These are phyloP conservation scores for Coprinopsis cinerea DNA, from an alignment of 768 basidiomycete species.

Conservation along the genomic window DNA sequence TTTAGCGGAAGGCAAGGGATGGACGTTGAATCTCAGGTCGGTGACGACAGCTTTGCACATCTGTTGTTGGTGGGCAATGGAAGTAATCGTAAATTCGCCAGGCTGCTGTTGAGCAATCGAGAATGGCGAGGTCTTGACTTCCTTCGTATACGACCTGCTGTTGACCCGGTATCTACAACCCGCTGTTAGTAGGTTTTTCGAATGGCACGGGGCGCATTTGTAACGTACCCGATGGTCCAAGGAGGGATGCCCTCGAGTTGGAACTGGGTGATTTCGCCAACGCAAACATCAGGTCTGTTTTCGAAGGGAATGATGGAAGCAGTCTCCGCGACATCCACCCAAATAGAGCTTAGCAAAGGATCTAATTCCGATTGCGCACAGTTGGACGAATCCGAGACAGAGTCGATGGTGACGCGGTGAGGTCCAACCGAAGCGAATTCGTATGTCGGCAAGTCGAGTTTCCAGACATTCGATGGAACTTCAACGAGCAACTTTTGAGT, in stretches of 20 bases:
- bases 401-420: conserved; percentile 73
- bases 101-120: conserved; percentile 75
- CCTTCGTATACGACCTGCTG: conserved; percentile 65
- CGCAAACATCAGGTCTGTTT: conserved; percentile 75
- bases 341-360: conserved; percentile 53
- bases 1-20: conserved; percentile 81
- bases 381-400: conserved; percentile 71
- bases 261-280: conserved; percentile 86
- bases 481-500: conserved; percentile 52
- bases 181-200: neutral
- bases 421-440: conserved; percentile 74
- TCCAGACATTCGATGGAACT: conserved; percentile 53
- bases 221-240: conserved; percentile 76
- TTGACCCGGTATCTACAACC: conserved; percentile 70
- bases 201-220: conserved; percentile 10
- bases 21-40: conserved; percentile 68
- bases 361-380: conserved; percentile 74
- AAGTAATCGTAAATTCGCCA: conserved; percentile 81
- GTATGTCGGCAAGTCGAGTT: conserved; percentile 62
- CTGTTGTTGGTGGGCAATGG: conserved; percentile 89
- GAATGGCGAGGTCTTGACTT: conserved; percentile 77
- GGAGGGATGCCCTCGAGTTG: conserved; percentile 91
- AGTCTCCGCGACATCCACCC: conserved; percentile 95
- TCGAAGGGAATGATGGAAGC: conserved; percentile 88
- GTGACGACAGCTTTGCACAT: conserved; percentile 81